phyloP scores from a whole-genome alignment of 768 basidiomycete genomes.

The Tulasnella sp. region DNA sequence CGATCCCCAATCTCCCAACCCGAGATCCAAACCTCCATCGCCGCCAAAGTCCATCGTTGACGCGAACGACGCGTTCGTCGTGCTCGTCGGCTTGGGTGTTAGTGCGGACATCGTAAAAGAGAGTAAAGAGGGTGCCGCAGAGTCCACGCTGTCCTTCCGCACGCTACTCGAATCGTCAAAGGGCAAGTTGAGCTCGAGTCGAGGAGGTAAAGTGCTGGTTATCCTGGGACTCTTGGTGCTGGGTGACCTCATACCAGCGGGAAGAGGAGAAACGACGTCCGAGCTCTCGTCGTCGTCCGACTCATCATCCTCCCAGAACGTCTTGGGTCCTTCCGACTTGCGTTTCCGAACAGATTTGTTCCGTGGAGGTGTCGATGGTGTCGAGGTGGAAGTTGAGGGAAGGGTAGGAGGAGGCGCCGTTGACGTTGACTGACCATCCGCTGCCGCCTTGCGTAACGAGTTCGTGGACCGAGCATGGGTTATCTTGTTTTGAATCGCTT shows the following conservation, averaged over 20 bases:
- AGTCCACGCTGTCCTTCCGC: not conserved
- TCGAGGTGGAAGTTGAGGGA: not conserved
- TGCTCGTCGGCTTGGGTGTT: conserved; percentile 10
- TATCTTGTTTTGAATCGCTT: conserved; percentile 9
- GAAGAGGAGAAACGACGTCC: conserved; percentile 3
- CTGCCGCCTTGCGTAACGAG: conserved; percentile 4
- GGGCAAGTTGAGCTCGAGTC: conserved; percentile 15
- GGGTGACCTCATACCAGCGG: not conserved
- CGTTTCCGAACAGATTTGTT: not conserved
- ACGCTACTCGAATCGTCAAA: not conserved
- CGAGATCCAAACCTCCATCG: not conserved
- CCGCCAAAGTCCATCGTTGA: not conserved
- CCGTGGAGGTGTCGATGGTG: conserved; percentile 12
- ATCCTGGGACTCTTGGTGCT: conserved; percentile 12
- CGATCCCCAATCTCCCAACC: conserved; percentile 20
- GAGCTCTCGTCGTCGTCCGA: conserved; percentile 12
- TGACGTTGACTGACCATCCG: not conserved
- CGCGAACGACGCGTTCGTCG: not conserved
- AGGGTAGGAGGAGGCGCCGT: not conserved
- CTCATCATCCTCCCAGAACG: conserved; percentile 27
- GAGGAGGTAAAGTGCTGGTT: conserved; percentile 8
- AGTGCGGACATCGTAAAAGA: not conserved
- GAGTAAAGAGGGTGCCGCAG: not conserved
- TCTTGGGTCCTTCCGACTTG: not conserved
- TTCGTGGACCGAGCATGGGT: conserved; percentile 10